These are phyloP conservation scores for Erucastrum elatum DNA, from an alignment of 345 rosid species.

Conservation along the genomic window DNA sequence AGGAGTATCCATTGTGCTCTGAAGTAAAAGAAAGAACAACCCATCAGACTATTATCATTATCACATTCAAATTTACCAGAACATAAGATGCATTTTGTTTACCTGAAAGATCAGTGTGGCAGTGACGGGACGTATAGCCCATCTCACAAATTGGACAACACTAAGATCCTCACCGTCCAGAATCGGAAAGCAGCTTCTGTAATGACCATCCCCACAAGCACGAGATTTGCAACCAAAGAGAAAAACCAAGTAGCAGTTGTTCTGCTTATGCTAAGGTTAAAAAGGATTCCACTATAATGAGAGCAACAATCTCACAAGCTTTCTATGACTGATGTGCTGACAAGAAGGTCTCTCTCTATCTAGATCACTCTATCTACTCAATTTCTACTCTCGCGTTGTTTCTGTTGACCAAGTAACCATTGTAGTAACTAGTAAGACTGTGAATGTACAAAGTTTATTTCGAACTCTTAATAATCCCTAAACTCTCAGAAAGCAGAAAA, in stretches of 20 bases:
- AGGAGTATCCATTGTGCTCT: constrained; percentile 73
- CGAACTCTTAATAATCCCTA: not conserved
- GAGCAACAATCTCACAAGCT: not conserved
- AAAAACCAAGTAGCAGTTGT: not conserved
- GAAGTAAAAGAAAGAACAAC: constrained; percentile 27
- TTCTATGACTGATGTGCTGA: not conserved
- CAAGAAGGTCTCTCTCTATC: not conserved
- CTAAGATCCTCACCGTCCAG: constrained; percentile 83
- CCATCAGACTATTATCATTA: not conserved
- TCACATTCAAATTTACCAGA: not conserved
- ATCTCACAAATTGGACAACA: constrained; percentile 86
- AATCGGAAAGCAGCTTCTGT: constrained; percentile 90
- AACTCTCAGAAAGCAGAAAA: not conserved
- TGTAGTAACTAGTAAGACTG: no score
- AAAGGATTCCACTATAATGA: not conserved
- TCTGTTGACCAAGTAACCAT: no score
- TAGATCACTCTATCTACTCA: no score
- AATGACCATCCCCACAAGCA: constrained; percentile 51
- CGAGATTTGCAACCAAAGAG: constrained; percentile 61
- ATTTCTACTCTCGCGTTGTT: no score
- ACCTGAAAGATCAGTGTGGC: constrained; percentile 76
- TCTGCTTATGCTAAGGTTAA: no score
- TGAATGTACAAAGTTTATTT: no score
- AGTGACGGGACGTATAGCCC: constrained; percentile 79
- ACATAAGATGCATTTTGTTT: not conserved